Percentiles rank a stretch among this genome's conserved stretches.
Conservation (phyloP, 192 early-diverging fungal species). For the Haplosporangium gracile region DNA sequence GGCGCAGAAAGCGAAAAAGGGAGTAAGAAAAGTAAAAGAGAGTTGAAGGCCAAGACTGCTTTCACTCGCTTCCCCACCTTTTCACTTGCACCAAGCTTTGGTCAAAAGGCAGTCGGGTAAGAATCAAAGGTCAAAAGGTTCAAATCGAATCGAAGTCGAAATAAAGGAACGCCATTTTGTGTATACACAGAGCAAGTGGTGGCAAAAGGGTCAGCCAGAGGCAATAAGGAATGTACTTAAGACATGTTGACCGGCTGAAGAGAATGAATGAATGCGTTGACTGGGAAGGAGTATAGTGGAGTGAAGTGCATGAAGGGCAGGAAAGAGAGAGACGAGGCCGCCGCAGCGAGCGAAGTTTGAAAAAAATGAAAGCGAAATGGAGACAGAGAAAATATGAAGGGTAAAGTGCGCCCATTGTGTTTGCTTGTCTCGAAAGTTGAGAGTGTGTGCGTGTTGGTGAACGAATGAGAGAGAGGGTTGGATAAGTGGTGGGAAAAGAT, state of each 20-base stretch:
- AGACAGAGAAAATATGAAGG: not conserved
- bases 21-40: not conserved
- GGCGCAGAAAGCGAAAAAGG: not conserved
- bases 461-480: not conserved
- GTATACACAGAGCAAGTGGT: not conserved
- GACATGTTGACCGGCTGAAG: not conserved
- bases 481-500: not conserved
- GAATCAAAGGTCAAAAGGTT: not conserved
- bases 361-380: not conserved
- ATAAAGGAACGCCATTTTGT: not conserved
- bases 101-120: not conserved
- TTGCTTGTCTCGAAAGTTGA: not conserved
- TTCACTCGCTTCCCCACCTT: not conserved
- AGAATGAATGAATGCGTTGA: not conserved
- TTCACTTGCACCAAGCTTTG: not conserved
- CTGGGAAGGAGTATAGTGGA: not conserved
- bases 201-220: not conserved
- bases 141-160: constrained; percentile 1
- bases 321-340: not conserved
- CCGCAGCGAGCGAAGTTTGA: not conserved
- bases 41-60: not conserved
- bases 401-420: too few species aligned
- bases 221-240: not conserved
- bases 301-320: not conserved
- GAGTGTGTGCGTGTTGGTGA: not conserved